Evolutionary conservation across 345 rosid genomes (phyloP), one percentile per base, ranked within the genome.

Genomic region (Leavenworthia alabamica): DNA sequence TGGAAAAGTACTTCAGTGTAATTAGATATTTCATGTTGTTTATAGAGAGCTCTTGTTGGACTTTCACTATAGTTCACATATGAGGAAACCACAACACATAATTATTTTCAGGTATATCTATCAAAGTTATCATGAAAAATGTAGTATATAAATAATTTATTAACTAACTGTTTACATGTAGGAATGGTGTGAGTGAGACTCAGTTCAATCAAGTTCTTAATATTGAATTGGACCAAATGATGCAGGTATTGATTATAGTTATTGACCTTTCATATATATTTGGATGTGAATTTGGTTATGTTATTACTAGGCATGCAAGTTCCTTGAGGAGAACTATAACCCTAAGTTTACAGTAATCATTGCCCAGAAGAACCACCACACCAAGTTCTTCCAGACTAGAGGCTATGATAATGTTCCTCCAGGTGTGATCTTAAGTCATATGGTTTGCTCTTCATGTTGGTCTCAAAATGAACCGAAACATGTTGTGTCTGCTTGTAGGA

Each of bases 161-260:
- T 13, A 11, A 23, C 64, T 59, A 8, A 27, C 42, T 22, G 12
- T 47, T 22, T 60, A 37, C 13, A 64, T 68, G 53, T 56, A 89
- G 98, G 93, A 97, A 92, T 68, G 98, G 98, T 10, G 98, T 86
- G 8, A 89, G 97, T 14, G 98, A 86, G 66, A 86, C 98, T 0
- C 95, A 92, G 45, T 92, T 92, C 73, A 86, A 76, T 47, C 97
- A 86, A 72, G 95, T 92, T 58, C 66, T 89, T 46, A 92, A 92
- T 26, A 59, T 85, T 47, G 98, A 92, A 54, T 67, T 92, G 50
- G 85, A 86, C 68, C 97, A 92, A 62, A 82, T 89, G 5, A 86
- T 78, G 47, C 88, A 89, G 96, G 96, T 89, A 64, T 6, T 8
- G 22, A 47, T 27, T 24, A 8, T 52, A n/a, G 49, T 46, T 55